Evolutionary conservation across 306 rosid species (phyloP).

Genomic region (Canavalia ensiformis): DNA sequence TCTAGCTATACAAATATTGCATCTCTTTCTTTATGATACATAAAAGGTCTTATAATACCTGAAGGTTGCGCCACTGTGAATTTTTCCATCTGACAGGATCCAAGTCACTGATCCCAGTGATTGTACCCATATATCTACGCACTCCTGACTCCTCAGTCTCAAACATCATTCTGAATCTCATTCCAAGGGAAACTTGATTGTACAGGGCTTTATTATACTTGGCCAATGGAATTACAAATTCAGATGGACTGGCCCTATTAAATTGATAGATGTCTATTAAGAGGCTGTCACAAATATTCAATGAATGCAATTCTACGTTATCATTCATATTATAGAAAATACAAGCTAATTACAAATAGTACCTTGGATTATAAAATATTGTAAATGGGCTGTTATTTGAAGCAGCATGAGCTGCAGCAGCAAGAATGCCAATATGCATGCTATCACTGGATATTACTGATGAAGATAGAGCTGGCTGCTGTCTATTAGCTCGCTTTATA

Average conservation of each 20-base stretch:
- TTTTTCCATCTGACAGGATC: conserved; percentile 87
- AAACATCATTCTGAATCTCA: conserved; percentile 98
- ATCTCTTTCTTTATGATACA: conserved; percentile 21
- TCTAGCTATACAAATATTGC: conserved; percentile 30
- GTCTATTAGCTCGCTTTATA: conserved; percentile 85
- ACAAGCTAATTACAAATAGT: conserved; percentile 21
- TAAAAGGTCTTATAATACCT: conserved; percentile 57
- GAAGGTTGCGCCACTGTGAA: conserved; percentile 98
- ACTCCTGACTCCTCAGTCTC: conserved; percentile 98
- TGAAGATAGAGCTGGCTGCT: conserved; percentile 93
- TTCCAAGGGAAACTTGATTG: conserved; percentile 94
- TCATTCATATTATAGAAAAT: neutral
- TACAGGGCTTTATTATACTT: conserved; percentile 90
- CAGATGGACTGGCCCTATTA: conserved; percentile 94
- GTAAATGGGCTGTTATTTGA: conserved; percentile 96
- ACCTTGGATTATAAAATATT: conserved; percentile 97
- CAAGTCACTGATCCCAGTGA: conserved; percentile 89
- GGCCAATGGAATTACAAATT: conserved; percentile 94
- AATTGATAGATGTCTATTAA: conserved; percentile 42
- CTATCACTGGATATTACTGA: conserved; percentile 98
- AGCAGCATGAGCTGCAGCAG: conserved; percentile 99
- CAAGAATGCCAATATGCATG: conserved; percentile 99
- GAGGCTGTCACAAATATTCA: conserved; percentile 44
- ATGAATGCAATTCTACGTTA: conserved; percentile 31
- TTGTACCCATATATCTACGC: conserved; percentile 97